These are phyloP conservation scores for Selaginella tamariscina DNA, from an alignment of 75 land plant species.

Conservation along the genomic window DNA sequence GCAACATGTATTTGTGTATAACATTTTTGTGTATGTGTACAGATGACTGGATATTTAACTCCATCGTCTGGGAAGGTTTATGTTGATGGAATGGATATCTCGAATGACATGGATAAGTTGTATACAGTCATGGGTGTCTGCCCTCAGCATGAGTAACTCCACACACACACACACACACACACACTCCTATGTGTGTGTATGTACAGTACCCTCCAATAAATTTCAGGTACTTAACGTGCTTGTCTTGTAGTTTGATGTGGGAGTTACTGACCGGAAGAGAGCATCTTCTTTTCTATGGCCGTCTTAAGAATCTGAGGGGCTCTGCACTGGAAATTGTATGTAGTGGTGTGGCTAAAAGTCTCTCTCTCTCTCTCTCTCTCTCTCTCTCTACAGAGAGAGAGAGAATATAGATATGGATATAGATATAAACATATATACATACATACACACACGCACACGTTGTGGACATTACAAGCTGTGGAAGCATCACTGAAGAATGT, in stretches of 20 bases:
- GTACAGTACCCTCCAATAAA: neutral
- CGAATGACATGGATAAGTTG: conserved; percentile 52
- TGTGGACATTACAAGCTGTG: conserved; percentile 47
- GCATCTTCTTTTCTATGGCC: conserved; percentile 86
- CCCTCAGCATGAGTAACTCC: conserved; percentile 91
- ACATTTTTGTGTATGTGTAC: conserved; percentile 6
- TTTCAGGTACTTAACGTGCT: neutral
- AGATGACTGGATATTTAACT: conserved; percentile 85
- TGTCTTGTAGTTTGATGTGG: conserved; percentile 62
- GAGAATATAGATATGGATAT: too few relatives aligned
- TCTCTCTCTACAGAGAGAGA: neutral
- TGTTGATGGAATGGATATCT: conserved; percentile 66
- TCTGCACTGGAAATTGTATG: conserved; percentile 23
- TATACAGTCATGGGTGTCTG: conserved; percentile 93
- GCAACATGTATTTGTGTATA: too few relatives aligned
- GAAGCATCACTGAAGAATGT: conserved; percentile 79
- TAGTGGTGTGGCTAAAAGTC: neutral
- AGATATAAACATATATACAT: neutral
- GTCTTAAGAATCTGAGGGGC: conserved; percentile 83
- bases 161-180: too few relatives aligned
- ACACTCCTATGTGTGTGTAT: too few relatives aligned
- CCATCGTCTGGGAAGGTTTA: conserved; percentile 73
- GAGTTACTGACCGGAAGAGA: conserved; percentile 78
- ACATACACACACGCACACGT: too few relatives aligned
- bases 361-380: neutral